Evolutionary conservation across 2,329 filamentous ascomycete species (phyloP).

Genomic region (Cordyceps cateniannulata): DNA sequence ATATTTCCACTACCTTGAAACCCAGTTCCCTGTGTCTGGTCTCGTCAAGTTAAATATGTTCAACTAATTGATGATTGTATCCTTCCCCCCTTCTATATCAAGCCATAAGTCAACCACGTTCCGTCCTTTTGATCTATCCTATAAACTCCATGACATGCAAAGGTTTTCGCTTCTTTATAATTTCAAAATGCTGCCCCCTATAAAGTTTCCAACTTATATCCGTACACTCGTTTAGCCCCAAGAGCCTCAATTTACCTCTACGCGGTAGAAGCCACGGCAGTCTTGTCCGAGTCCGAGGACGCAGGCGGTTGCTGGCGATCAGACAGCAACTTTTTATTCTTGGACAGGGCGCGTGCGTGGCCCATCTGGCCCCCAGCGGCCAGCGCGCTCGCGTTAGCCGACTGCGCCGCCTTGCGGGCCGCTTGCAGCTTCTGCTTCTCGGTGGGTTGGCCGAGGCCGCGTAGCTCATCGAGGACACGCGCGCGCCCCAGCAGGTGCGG

Average conservation of each 20-base stretch:
- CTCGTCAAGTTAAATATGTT: neutral
- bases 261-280: constrained; percentile 12
- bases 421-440: constrained; percentile 25
- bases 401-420: constrained; percentile 21
- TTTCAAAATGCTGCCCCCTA: neutral
- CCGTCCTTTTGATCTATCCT: neutral
- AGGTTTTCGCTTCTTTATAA: constrained; percentile 1
- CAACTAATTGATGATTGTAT: neutral
- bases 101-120: neutral
- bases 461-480: constrained; percentile 54
- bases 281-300: constrained; percentile 11
- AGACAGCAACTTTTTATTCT: constrained; percentile 30
- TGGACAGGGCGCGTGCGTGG: constrained; percentile 28
- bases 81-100: neutral
- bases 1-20: neutral
- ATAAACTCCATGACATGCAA: constrained; percentile 7
- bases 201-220: neutral
- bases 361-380: constrained; percentile 42
- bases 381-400: constrained; percentile 34
- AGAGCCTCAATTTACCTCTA: constrained; percentile 1
- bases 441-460: constrained; percentile 51
- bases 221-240: neutral
- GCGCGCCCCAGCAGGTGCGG: constrained; percentile 59
- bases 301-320: constrained; percentile 12
- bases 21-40: neutral